phyloP scores from a whole-genome alignment of 306 rosid genomes.

The Quillaja saponaria region DNA sequence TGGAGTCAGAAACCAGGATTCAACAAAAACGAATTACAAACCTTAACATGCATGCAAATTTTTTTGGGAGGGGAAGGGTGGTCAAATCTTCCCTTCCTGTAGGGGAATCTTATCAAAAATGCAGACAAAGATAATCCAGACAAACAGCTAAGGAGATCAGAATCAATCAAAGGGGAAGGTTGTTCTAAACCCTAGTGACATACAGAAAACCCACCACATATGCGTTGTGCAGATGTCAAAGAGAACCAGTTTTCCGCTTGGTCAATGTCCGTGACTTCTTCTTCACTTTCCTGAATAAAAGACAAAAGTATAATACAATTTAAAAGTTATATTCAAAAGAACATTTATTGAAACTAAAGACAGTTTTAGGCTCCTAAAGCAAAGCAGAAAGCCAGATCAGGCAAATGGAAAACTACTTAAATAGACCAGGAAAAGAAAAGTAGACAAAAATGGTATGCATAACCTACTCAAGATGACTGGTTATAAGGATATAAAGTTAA shows the following conservation, averaged over 20 bases:
- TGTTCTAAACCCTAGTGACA: no score
- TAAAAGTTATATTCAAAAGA: background rate
- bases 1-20: no score
- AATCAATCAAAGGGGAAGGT: background rate
- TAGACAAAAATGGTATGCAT: background rate
- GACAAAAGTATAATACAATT: background rate
- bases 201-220: slow-evolving; percentile 81
- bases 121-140: background rate
- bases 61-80: background rate
- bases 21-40: slow-evolving; percentile 1
- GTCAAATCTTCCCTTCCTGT: slow-evolving; percentile 5
- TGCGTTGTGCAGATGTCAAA: slow-evolving; percentile 91
- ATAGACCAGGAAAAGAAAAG: slow-evolving; percentile 16
- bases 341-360: background rate
- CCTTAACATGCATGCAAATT: no score
- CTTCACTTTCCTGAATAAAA: slow-evolving; percentile 83
- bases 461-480: background rate
- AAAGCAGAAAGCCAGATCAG: slow-evolving; percentile 16
- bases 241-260: slow-evolving; percentile 99
- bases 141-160: slow-evolving; percentile 1
- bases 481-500: slow-evolving; percentile 14
- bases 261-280: slow-evolving; percentile 96
- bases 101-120: background rate
- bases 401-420: slow-evolving; percentile 1
- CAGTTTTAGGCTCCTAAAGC: slow-evolving; percentile 4